Evolutionary conservation across 257 asterid species (phyloP).

Genomic region (Solanum clarkiae): DNA sequence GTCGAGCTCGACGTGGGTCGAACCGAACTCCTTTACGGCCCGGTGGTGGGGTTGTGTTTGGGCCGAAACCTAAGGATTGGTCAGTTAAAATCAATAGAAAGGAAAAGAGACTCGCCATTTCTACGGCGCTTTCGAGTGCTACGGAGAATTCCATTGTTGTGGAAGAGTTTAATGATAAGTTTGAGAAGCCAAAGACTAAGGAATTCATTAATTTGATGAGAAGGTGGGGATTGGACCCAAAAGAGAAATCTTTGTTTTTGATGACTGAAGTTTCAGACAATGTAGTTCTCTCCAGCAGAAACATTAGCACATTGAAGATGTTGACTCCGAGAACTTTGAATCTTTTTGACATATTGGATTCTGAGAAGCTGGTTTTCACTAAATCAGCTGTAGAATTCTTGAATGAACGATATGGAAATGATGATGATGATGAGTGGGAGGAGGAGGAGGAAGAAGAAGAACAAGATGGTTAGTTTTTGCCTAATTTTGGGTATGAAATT

Average conservation of each 20-base stretch:
- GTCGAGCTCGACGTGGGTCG: slow-evolving; percentile 87
- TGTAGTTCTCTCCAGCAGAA: slow-evolving; percentile 58
- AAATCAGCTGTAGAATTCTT: slow-evolving; percentile 67
- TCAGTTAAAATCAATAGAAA: slow-evolving; percentile 74
- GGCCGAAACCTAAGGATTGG: slow-evolving; percentile 97
- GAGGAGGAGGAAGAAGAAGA: slow-evolving; percentile 15
- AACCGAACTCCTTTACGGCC: slow-evolving; percentile 86
- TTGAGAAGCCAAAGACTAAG: slow-evolving; percentile 82
- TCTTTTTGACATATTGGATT: slow-evolving; percentile 76
- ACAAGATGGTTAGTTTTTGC: slow-evolving; percentile 36
- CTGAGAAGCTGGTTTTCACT: slow-evolving; percentile 64
- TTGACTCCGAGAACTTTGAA: slow-evolving; percentile 88
- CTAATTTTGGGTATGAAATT: neutral
- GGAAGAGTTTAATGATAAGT: slow-evolving; percentile 67
- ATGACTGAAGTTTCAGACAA: slow-evolving; percentile 74
- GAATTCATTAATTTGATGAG: slow-evolving; percentile 64
- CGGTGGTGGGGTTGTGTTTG: slow-evolving; percentile 91
- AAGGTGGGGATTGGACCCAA: slow-evolving; percentile 83
- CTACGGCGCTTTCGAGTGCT: slow-evolving; percentile 86
- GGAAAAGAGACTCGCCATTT: slow-evolving; percentile 76
- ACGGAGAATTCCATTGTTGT: slow-evolving; percentile 54
- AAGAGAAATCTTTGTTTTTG: slow-evolving; percentile 63
- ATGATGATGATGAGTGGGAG: slow-evolving; percentile 35
- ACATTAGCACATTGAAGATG: slow-evolving; percentile 71
- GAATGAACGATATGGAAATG: slow-evolving; percentile 73